Evolutionary conservation across 768 basidiomycete genomes (phyloP).

Genomic region (Russula sp.): DNA sequence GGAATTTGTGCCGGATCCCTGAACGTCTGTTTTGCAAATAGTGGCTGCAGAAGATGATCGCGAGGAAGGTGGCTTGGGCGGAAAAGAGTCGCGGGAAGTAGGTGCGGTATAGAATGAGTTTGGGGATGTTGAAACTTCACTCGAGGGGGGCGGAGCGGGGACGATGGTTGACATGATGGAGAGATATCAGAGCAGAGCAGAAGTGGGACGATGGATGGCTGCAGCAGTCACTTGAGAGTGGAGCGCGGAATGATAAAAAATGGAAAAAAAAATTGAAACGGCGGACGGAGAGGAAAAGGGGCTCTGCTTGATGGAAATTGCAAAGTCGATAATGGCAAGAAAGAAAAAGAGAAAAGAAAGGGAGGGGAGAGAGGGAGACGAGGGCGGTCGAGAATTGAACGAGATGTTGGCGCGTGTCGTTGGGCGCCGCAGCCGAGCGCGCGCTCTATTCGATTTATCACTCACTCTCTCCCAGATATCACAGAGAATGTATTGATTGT

Average conservation of each 20-base stretch:
- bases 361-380: too few species aligned
- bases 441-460: too few species aligned
- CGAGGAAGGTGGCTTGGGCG: conserved; percentile 22
- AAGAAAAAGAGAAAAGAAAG: background rate
- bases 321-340: background rate
- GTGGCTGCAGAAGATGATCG: conserved; percentile 27
- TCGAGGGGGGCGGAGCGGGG: conserved; percentile 10
- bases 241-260: background rate
- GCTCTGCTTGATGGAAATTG: too few species aligned
- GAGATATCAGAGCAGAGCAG: background rate
- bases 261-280: background rate
- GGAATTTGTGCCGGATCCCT: conserved; percentile 35
- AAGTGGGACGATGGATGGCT: background rate
- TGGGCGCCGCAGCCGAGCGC: too few species aligned
- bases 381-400: conserved; percentile 11
- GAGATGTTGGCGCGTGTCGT: background rate
- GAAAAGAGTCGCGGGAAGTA: conserved; percentile 6
- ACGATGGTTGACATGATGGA: conserved; percentile 14
- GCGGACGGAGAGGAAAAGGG: background rate
- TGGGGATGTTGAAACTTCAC: conserved; percentile 20
- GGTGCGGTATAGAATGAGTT: conserved; percentile 27
- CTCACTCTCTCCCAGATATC: too few species aligned
- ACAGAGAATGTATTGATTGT: background rate
- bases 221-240: background rate
- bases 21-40: conserved; percentile 19